These are phyloP conservation scores for Osmozyma mogii DNA, from an alignment of 805 yeast species.

Conservation along the genomic window DNA sequence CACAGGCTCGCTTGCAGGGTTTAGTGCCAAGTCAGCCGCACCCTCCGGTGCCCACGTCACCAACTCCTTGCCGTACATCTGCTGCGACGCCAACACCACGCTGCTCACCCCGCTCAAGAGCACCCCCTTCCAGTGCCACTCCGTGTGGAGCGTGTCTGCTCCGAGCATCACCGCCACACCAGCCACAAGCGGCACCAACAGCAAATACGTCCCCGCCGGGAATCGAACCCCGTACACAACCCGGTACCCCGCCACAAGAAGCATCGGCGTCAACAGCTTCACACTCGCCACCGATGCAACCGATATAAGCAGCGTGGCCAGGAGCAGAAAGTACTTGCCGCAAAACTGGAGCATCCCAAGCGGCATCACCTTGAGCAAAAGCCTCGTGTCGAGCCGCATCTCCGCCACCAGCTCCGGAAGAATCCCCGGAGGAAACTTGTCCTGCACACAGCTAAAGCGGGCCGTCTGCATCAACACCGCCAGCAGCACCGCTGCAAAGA, in stretches of 20 bases:
- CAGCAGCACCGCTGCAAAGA: slow-evolving; percentile 41
- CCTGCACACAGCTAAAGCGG: slow-evolving; percentile 13
- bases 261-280: slow-evolving; percentile 58
- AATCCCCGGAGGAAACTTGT: slow-evolving; percentile 45
- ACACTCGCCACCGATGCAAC: slow-evolving; percentile 65
- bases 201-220: slow-evolving; percentile 43
- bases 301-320: slow-evolving; percentile 59
- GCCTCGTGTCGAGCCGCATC: slow-evolving; percentile 18
- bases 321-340: slow-evolving; percentile 55
- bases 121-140: slow-evolving; percentile 48
- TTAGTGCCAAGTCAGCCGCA: slow-evolving; percentile 18
- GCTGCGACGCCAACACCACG: slow-evolving; percentile 74
- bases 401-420: slow-evolving; percentile 33
- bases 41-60: slow-evolving; percentile 44
- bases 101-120: slow-evolving; percentile 60
- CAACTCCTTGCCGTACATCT: slow-evolving; percentile 78
- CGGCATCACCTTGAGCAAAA: slow-evolving; percentile 46
- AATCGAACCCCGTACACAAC: slow-evolving; percentile 42
- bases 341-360: slow-evolving; percentile 58
- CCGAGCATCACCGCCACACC: slow-evolving; percentile 48
- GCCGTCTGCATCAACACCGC: slow-evolving; percentile 28
- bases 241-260: slow-evolving; percentile 51
- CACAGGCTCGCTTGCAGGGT: slow-evolving; percentile 11
- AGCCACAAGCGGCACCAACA: slow-evolving; percentile 42
- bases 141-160: slow-evolving; percentile 14